Base-by-base conservation (phyloP, 108 stramenopile species). In the Thalassiosira profunda region DNA sequence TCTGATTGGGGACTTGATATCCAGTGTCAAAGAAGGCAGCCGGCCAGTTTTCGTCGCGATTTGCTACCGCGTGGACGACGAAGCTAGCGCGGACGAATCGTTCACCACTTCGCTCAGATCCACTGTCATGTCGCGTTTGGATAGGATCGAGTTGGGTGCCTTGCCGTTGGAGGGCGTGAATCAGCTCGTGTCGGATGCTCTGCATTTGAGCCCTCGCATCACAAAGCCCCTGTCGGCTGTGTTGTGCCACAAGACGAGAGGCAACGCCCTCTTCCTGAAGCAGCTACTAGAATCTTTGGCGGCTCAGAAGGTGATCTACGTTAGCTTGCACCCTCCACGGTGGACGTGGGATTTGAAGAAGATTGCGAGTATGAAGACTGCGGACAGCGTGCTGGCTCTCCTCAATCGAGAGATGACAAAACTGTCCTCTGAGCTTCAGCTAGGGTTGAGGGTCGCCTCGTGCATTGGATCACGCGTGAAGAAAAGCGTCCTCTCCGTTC, bases 261-360 rank as follows among this genome's bases (percentile, higher is more conserved):
- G 59, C n/a, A 60, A 58, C 58, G 38, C 45, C 59, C 25, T 73
- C 68, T 57, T 53, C 10, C 47, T 59, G 7, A 8, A 18, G 33
- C 51, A 31, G 17, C 17, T 52, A 12, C 26, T 52, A 9, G n/a
- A 36, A 10, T 48, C 68, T 15, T 20, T 71, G 23, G 54, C 10
- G 29, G 40, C 29, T 7, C 62, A 71, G n/a, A 31, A 63, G 14
- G 29, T 71, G 14, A 42, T 73, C 2, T 68, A 25, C 40, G 42
- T 68, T 26, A 60, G 55, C 18, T 20, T 58, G 14, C 48, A 18
- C 20, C 26, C 21, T 18, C 45, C 23, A 2, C 21, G 74, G 37
- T 74, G 74, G 74, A 35, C 38, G 1, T 74, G 74, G 74, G 59
- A 69, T 33, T 21, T 70, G 1, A 38, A 69, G 0, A 66, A 62